Evolutionary conservation across 345 rosid genomes (phyloP), one percentile per base, ranked within the genome.

Genomic region (Hibiscus syriacus): DNA sequence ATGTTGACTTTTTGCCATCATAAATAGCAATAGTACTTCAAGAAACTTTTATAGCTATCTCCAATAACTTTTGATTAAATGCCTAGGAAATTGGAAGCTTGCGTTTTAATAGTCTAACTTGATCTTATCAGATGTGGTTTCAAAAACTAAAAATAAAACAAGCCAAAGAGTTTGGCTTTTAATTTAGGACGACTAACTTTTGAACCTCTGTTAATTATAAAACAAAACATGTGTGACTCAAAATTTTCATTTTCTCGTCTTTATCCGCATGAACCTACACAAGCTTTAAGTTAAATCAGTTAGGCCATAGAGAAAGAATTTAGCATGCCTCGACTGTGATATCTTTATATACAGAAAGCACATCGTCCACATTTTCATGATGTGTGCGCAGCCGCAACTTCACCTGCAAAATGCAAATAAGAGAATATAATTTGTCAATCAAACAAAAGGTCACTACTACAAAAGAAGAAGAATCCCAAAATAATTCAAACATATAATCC

Each of bases 361-460:
- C 98, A 32, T 86, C 90, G 55, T 80, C 90, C 76, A 90, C 92
- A 58, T 93, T 93, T 68, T 84, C 84, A 75, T 84, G 78, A 80
- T 90, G 96, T 26, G 97, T 90, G 63, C 14, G 72, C 68, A 93
- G 75, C 62, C 95, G 89, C 81, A 93, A 69, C 82, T 89, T 90
- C 72, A 87, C 97, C 97, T 93, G 73, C 16, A 78, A 10, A 39
- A 34, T 9, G 14, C 27, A 66, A 62, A 43, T 53, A 14, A 6
- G 4, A 67, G 19, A 63, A 62, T 17, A 3, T 32, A 63, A 26
- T 12, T 41, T 70, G 30, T 61, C 55, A 26, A 7, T 54, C 23
- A 39, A 54, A 29, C 5, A 36, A 23, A 16, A 43, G 29, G 14
- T 46, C 10, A 4, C n/a, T 46, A 55, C 4, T 22, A 46, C 41